These are phyloP conservation scores for Picocystis salinarum DNA, from an alignment of 139 green algal genomes.

Conservation along the genomic window DNA sequence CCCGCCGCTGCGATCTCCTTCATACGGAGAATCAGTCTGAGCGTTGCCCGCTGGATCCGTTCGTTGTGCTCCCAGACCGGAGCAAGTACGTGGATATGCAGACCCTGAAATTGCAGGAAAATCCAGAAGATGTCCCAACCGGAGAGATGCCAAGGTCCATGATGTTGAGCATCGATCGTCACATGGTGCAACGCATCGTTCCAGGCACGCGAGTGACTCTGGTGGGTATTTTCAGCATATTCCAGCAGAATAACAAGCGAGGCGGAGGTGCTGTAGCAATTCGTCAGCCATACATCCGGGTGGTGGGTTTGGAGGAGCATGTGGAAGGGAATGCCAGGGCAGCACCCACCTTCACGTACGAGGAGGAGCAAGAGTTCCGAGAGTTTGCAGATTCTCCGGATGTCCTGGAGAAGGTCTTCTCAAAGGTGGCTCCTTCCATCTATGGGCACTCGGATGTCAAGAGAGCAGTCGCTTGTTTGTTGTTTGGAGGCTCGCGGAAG, in stretches of 20 bases:
- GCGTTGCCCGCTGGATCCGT: constrained; percentile 65
- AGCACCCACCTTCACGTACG: not conserved
- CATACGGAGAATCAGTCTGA: constrained; percentile 16
- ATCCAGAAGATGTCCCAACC: constrained; percentile 84
- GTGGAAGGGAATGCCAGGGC: constrained; percentile 4
- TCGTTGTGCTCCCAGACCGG: constrained; percentile 50
- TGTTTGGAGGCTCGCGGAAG: constrained; percentile 89
- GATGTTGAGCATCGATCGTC: constrained; percentile 62
- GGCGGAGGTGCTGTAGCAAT: constrained; percentile 25
- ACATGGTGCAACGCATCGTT: constrained; percentile 47
- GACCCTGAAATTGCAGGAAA: constrained; percentile 93
- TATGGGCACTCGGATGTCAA: constrained; percentile 90
- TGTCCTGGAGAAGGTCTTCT: constrained; percentile 41
- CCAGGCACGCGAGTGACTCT: constrained; percentile 81
- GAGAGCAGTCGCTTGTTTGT: constrained; percentile 76
- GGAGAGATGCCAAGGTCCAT: constrained; percentile 79
- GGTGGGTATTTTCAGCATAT: constrained; percentile 82
- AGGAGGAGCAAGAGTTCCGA: not conserved
- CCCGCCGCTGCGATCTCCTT: constrained; percentile 34
- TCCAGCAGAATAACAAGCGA: constrained; percentile 23
- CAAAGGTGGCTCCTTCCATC: constrained; percentile 79
- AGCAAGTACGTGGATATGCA: constrained; percentile 86
- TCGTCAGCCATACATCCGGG: constrained; percentile 82
- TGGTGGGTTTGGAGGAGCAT: constrained; percentile 73
- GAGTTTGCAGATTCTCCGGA: constrained; percentile 53